Evolutionary conservation across 2,329 filamentous ascomycete genomes (phyloP).

Genomic region (Aspergillus sp.): DNA sequence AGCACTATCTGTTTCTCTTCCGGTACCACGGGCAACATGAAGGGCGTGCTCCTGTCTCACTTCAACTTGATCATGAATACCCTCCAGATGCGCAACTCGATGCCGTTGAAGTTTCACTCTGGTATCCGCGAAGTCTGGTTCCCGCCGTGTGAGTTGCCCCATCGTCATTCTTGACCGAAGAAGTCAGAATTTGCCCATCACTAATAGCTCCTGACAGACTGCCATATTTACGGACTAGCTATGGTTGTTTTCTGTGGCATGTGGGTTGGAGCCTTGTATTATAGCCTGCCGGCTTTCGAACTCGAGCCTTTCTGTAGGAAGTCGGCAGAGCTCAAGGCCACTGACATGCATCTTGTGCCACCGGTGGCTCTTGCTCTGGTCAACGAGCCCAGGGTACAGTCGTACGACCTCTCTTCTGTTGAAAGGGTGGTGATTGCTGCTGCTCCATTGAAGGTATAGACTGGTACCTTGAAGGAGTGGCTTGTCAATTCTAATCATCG

Average conservation of each 20-base stretch:
- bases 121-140: conserved; percentile 19
- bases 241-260: conserved; percentile 15
- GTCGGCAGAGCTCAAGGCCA: conserved; percentile 17
- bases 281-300: conserved; percentile 14
- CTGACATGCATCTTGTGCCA: conserved; percentile 18
- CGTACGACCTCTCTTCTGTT: conserved; percentile 12
- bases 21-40: conserved; percentile 80
- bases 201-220: conserved; percentile 9
- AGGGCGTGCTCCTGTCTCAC: conserved; percentile 79
- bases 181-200: background rate
- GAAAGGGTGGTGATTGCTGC: conserved; percentile 18
- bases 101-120: conserved; percentile 14
- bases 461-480: too few species aligned
- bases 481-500: too few species aligned
- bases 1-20: conserved; percentile 59
- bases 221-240: conserved; percentile 18
- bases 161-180: background rate
- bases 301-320: conserved; percentile 15
- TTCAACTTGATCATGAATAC: conserved; percentile 72
- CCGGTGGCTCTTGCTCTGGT: conserved; percentile 16
- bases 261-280: conserved; percentile 17
- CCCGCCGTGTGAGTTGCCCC: conserved; percentile 18
- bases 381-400: conserved; percentile 11
- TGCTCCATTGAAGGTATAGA: conserved; percentile 16
- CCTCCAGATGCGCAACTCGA: conserved; percentile 14